Conservation (phyloP, 371 early-diverging fungal species). For the Mucor saturninus region DNA sequence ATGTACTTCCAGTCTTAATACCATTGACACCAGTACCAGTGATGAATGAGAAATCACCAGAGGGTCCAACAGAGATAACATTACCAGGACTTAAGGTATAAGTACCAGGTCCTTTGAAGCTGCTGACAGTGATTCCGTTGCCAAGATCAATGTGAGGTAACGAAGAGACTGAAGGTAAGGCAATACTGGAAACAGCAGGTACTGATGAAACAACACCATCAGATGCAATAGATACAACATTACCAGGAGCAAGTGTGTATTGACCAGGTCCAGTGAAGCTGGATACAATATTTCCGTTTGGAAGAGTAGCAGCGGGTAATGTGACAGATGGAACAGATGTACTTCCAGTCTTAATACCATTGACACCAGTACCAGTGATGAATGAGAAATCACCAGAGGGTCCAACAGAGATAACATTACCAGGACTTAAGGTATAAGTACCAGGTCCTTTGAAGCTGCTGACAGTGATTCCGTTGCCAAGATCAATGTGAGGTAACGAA, state of each 20-base stretch:
- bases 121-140: background rate
- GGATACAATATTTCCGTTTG: background rate
- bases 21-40: constrained; percentile 8
- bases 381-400: background rate
- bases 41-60: background rate
- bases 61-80: background rate
- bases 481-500: too few relatives aligned
- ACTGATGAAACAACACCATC: background rate
- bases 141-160: constrained; percentile 2
- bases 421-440: constrained; percentile 8
- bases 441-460: background rate
- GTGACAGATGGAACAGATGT: background rate
- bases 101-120: background rate
- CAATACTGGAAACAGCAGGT: background rate
- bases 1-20: background rate
- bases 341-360: background rate
- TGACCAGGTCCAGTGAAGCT: background rate
- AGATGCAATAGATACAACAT: constrained; percentile 2
- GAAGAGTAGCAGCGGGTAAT: constrained; percentile 4
- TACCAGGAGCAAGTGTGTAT: constrained; percentile 2
- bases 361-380: background rate
- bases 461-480: too few relatives aligned
- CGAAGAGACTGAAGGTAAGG: background rate
- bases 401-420: constrained; percentile 9
- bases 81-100: background rate